Base-by-base conservation (phyloP, 768 basidiomycete species). In the Lanmaoa rubissima region DNA sequence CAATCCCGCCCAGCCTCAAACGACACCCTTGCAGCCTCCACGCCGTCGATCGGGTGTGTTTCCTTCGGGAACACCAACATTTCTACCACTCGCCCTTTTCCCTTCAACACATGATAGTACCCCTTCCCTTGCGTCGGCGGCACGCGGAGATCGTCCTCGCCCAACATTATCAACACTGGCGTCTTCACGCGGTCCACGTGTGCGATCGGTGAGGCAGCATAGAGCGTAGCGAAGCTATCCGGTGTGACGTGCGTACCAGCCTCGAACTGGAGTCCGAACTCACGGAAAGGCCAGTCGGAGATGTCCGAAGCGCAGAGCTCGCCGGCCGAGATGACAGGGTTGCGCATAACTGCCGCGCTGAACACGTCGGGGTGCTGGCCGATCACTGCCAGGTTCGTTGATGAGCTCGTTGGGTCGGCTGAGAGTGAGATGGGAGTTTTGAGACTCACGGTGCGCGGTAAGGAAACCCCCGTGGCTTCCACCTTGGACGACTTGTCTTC, bases 391-490 rank as follows among this genome's bases (percentile, higher is more conserved):
- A 7, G 17, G 32, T 31, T 17, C 14, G 10, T 35, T 6, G 1
- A 21, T 10, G 40, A 39, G 21, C 4, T 13, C 31, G 21, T 34
- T 17, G 11, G 43, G 26, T n/a, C 14, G 16, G 9, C 13, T 19
- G 24, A 40, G 39, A 24, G 28, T 1, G 44, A 24, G 31, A 32
- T n/a, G 16, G 28, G 38, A 17, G 16, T 16, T 10, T 10, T 17
- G 52, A 24, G 21, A 74, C 84, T 60, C 62, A 86, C 84, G 70
- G 62, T 87, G 85, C 0, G 77, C 79, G 1, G 78, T 59, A 14
- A 88, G 73, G 65, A 86, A 89, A 2, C 88, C 88, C 0, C 87
- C 87, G 57, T 91, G 89, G 45, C 83, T 86, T 40, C 88, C 88
- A 5, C 88, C 88, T 49, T 73, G 73, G 1, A 88, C 65, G 32